Evolutionary conservation across 208 protist species (phyloP).

Genomic region (Wallacemonas sp.): DNA sequence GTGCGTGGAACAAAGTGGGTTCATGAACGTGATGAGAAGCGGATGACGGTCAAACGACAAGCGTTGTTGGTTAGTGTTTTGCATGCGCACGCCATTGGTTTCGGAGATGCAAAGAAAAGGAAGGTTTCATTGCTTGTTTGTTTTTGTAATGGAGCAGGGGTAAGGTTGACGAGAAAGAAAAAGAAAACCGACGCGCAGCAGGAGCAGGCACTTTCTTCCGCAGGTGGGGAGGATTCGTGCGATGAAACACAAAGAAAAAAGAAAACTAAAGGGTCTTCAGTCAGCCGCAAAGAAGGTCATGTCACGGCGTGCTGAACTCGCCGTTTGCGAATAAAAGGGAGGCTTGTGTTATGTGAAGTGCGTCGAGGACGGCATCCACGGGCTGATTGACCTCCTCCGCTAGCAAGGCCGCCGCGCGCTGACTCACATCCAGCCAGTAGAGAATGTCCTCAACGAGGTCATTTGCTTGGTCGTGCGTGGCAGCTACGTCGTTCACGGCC

Average conservation of each 20-base stretch:
- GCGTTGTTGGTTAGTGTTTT: no score
- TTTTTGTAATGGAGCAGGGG: no score
- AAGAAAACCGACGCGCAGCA: slow-evolving; percentile 5
- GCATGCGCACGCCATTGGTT: no score
- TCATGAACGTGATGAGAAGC: no score
- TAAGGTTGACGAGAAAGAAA: no score
- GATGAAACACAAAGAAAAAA: slow-evolving; percentile 16
- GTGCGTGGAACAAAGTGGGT: background rate
- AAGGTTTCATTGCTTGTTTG: no score
- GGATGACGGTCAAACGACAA: no score
- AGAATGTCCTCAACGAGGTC: slow-evolving; percentile 18
- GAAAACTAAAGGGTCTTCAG: background rate
- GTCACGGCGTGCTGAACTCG: slow-evolving; percentile 1
- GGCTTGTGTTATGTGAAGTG: slow-evolving; percentile 16
- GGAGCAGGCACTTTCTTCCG: background rate
- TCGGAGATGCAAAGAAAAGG: no score
- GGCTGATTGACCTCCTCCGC: slow-evolving; percentile 5
- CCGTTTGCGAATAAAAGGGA: slow-evolving; percentile 24
- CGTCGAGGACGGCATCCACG: slow-evolving; percentile 21
- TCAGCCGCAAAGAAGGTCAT: background rate
- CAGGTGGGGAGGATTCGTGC: background rate
- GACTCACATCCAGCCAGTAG: slow-evolving; percentile 15
- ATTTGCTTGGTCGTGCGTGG: no score
- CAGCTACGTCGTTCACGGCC: no score
- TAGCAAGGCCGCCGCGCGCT: slow-evolving; percentile 2